Conservation (phyloP, 768 basidiomycete genomes). For the Termitomyces sp. region DNA sequence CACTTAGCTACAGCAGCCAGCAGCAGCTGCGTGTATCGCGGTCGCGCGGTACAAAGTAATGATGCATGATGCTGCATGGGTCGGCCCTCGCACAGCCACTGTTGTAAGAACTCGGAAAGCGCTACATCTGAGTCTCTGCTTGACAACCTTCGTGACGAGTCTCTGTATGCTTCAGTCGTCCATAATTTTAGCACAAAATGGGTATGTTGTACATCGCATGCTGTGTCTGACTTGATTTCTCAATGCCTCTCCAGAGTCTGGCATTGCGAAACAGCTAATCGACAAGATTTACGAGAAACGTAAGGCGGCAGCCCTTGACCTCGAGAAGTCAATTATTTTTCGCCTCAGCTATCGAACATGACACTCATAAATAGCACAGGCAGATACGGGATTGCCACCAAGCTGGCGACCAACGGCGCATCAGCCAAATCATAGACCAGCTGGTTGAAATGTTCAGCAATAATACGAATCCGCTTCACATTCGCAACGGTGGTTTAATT, state of each 20-base stretch:
- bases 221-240: background rate
- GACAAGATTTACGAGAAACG: constrained; percentile 98
- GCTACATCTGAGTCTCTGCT: background rate
- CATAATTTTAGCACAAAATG: constrained; percentile 14
- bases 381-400: constrained; percentile 84
- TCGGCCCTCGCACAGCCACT: constrained; percentile 16
- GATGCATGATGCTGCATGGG: no score
- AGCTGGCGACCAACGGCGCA: constrained; percentile 75
- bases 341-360: background rate
- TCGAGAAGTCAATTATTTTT: constrained; percentile 70
- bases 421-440: constrained; percentile 87
- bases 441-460: constrained; percentile 92
- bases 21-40: no score
- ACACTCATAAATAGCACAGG: constrained; percentile 27
- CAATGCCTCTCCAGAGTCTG: constrained; percentile 46
- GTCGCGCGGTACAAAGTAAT: background rate
- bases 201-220: constrained; percentile 14
- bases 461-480: constrained; percentile 74
- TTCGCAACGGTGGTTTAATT: constrained; percentile 92
- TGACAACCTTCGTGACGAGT: background rate
- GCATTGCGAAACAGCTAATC: constrained; percentile 73
- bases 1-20: no score
- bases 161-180: constrained; percentile 6
- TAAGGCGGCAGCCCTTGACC: constrained; percentile 90
- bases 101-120: no score